Base-by-base conservation (phyloP, 176 grass and related monocot genomes). In the Hsuehochloa calcarea region DNA sequence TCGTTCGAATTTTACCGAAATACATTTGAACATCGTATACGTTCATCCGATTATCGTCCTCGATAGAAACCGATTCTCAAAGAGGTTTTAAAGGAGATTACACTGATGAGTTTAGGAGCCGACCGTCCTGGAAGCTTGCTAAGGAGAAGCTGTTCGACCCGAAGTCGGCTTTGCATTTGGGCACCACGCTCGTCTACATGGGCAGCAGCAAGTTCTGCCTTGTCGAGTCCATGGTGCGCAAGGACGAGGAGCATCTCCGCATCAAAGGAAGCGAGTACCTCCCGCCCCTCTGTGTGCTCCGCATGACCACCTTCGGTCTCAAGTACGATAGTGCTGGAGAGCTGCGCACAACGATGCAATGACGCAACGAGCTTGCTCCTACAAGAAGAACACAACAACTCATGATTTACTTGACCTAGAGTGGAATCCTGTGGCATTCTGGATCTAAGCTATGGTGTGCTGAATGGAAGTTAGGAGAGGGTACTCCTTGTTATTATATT, bases 251-350 rank as follows among this genome's bases (percentile, higher is more conserved):
- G 26, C 22, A 41, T 77, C 10, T 11, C 9, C 43, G 35, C 51
- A 11, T 12, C 5, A 34, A 31, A n/a, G 7, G 34, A 12, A 0
- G 29, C 4, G 65, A 37, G 0, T 17, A 60, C 14, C 54, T 35
- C 51, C 50, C 49, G 8, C 50, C 19, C 17, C 77, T 7, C 0
- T 68, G 68, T 8, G 77, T 86, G 16, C 34, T 80, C 25, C 16
- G 23, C 23, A 17, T 80, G 2, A 80, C 58, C 56, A 86, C 85
- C 12, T 74, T 80, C 12, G 56, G 68, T 8, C 10, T 80, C 55
- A 41, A 40, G 84, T 71, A 72, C 56, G 2, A 27, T 1, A 71
- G 22, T 3, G 23, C 27, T 3, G 85, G 59, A 8, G 17, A 80
- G 34, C 68, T 81, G 56, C 68, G 12, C 0, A 62, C 16, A 0